Evolutionary conservation across 352 stramenopile genomes (phyloP).

Genomic region (Globisporangium polare): DNA sequence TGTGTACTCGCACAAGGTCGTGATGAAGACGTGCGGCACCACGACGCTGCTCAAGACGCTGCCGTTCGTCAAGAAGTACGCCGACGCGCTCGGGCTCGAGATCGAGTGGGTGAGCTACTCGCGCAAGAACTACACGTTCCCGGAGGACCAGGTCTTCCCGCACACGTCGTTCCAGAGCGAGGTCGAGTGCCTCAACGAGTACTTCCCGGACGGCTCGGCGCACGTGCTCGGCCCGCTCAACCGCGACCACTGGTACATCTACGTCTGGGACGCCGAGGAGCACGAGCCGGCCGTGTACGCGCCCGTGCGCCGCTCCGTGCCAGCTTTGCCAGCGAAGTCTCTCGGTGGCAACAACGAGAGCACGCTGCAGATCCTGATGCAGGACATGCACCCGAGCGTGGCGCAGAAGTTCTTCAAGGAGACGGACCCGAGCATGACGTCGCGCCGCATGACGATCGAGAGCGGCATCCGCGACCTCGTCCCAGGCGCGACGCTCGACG

Average conservation of each 20-base stretch:
- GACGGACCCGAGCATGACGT: constrained; percentile 59
- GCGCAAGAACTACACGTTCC: constrained; percentile 99
- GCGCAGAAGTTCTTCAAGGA: constrained; percentile 87
- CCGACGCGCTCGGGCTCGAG: constrained; percentile 88
- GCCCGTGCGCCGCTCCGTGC: neutral
- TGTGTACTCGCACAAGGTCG: constrained; percentile 98
- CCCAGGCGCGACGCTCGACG: constrained; percentile 94
- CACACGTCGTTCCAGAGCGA: constrained; percentile 97
- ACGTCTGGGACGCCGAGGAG: constrained; percentile 93
- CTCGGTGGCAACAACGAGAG: constrained; percentile 35
- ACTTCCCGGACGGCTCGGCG: constrained; percentile 81
- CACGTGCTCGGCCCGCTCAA: constrained; percentile 94
- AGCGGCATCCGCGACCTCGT: constrained; percentile 95
- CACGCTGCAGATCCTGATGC: constrained; percentile 83
- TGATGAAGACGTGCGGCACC: constrained; percentile 99
- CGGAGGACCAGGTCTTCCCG: constrained; percentile 96
- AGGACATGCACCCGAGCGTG: constrained; percentile 80
- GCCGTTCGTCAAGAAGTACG: constrained; percentile 80
- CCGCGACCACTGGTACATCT: constrained; percentile 99
- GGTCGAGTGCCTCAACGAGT: constrained; percentile 93
- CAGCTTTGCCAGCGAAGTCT: neutral
- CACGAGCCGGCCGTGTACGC: constrained; percentile 27
- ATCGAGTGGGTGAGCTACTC: constrained; percentile 99
- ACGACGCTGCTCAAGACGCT: constrained; percentile 96
- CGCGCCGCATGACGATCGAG: constrained; percentile 90